phyloP scores from a whole-genome alignment of 805 yeast genomes.

The Priceomyces carsonii region DNA sequence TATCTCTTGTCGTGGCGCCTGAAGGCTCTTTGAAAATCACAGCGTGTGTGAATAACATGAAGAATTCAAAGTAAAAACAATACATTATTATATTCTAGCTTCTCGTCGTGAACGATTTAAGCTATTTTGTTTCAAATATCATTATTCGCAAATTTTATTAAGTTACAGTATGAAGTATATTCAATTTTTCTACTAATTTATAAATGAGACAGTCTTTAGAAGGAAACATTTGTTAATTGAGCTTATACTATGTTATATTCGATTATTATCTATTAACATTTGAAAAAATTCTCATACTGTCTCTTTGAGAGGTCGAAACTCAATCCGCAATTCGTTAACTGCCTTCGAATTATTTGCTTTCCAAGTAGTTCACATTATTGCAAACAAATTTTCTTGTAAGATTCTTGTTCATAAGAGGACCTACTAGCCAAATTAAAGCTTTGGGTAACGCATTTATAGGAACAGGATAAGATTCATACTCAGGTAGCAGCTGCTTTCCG shows the following conservation, averaged over 20 bases:
- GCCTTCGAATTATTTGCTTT: conserved; percentile 4
- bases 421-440: conserved; percentile 2
- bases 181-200: no score
- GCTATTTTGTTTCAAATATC: no score
- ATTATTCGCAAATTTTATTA: no score
- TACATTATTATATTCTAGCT: no score
- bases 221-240: neutral
- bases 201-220: no score
- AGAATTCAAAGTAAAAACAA: no score
- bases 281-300: conserved; percentile 7
- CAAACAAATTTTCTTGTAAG: conserved; percentile 4
- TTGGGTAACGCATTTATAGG: conserved; percentile 1
- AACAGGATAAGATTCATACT: conserved; percentile 4
- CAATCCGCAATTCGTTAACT: conserved; percentile 6
- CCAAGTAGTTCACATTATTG: neutral
- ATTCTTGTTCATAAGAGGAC: conserved; percentile 4
- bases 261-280: conserved; percentile 5
- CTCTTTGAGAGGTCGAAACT: conserved; percentile 6
- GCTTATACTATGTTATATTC: conserved; percentile 1
- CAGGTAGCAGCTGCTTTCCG: conserved; percentile 1
- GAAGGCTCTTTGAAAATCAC: no score
- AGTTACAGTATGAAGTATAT: no score
- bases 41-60: no score
- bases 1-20: no score
- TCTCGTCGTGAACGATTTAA: no score